phyloP scores from a whole-genome alignment of 176 grass and related monocot species.

The Puya raimondii region DNA sequence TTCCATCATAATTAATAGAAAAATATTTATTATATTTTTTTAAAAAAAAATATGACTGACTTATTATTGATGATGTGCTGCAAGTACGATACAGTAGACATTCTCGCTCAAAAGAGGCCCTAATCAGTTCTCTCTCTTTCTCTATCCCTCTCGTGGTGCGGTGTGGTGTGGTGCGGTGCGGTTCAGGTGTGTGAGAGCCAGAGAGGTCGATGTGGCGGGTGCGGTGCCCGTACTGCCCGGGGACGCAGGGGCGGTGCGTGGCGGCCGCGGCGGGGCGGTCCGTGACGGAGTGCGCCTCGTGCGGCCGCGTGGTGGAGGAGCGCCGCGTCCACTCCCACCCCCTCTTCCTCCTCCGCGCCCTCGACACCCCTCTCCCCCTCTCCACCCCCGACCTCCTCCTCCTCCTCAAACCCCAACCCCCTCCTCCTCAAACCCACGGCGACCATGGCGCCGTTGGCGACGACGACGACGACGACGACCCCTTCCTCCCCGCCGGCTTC shows the following conservation, averaged over 20 bases:
- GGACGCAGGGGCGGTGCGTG: conserved; percentile 44
- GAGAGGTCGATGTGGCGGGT: conserved; percentile 22
- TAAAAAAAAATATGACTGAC: too few relatives aligned
- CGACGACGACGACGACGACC: conserved; percentile 34
- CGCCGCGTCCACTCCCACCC: conserved; percentile 70
- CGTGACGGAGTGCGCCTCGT: conserved; percentile 75
- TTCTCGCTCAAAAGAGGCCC: too few relatives aligned
- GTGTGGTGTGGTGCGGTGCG: too few relatives aligned
- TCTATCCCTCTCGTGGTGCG: too few relatives aligned
- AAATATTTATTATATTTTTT: too few relatives aligned
- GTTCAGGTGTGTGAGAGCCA: too few relatives aligned
- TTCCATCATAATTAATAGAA: too few relatives aligned
- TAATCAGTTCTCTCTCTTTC: too few relatives aligned
- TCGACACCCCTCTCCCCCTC: conserved; percentile 57
- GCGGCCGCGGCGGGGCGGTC: conserved; percentile 46
- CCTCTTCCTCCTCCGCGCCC: conserved; percentile 65
- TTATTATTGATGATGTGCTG: too few relatives aligned
- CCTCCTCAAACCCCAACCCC: conserved; percentile 42
- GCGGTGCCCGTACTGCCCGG: conserved; percentile 79
- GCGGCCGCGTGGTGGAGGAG: conserved; percentile 68
- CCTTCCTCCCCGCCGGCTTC: conserved; percentile 84
- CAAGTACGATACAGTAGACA: too few relatives aligned
- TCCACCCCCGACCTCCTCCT: conserved; percentile 77
- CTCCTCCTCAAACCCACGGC: conserved; percentile 6
- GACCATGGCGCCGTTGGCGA: neutral